Base-by-base conservation (phyloP, 1,284 basidiomycete species). In the Malassezia cuniculi region DNA sequence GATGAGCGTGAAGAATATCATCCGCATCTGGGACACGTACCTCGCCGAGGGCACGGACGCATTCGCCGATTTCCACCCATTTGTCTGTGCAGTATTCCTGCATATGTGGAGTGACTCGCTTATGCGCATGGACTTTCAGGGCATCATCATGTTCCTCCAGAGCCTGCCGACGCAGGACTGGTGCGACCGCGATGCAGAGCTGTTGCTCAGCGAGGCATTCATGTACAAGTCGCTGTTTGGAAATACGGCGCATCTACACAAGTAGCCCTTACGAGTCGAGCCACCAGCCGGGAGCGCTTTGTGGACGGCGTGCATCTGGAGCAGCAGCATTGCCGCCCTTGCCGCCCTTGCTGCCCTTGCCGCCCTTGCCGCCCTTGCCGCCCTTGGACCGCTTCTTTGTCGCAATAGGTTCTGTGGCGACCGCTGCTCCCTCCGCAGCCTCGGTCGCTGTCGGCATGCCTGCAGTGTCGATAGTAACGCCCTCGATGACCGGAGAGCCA, bases 71-170 rank as follows among this genome's bases (percentile, higher is more conserved):
- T 66, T 66, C 27, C 64, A 66, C 36, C 58, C 57, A 5, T 66
- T 55, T 31, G 64, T 66, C 19, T 66, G 64, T 41, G 55, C 57
- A 10, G 64, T 60, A 7, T 61, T 66, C 19, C 36, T 66, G 33
- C 52, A 56, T 49, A 55, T 56, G 34, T 66, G 64, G 64, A 57
- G 53, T 22, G 49, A 47, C 5, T 42, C 54, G 41, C 48, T 66
- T 17, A 38, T 35, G 17, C 43, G 48, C 27, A 65, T 66, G 62
- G 64, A 66, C 29, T 66, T 66, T 29, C 62, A 65, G 85, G 86
- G 85, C 35, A 93, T 95, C 68, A 97, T 97, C 69, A 95, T 97
- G 82, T 97, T 94, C 71, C 74, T 97, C 3, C 90, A 97, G 69
- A 85, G 84, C 3, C 75, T 94, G 4, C 90, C 93, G 7, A 97